These are phyloP conservation scores for Skeletonema marinoi DNA, from an alignment of 108 stramenopile species.

Conservation along the genomic window DNA sequence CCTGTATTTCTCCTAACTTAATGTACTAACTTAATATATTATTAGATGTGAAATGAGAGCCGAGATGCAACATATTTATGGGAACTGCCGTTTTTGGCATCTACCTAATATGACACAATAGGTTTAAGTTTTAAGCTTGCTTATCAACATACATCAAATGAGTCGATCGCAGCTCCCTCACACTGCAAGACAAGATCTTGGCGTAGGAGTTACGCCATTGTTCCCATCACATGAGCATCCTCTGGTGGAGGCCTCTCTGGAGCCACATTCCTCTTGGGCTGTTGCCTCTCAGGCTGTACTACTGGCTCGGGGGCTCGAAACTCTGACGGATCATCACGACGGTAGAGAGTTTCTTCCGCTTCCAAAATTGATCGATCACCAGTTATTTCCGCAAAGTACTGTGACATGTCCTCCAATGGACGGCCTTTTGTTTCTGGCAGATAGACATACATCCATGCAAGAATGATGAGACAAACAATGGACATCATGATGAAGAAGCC, in stretches of 20 bases:
- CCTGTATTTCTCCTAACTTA: no score
- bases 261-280: slow-evolving; percentile 7
- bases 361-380: slow-evolving; percentile 72
- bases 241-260: slow-evolving; percentile 31
- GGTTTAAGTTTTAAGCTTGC: no score
- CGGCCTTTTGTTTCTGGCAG: slow-evolving; percentile 87
- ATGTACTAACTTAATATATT: no score
- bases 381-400: slow-evolving; percentile 87
- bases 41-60: no score
- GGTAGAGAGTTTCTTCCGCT: slow-evolving; percentile 54
- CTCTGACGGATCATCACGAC: slow-evolving; percentile 3
- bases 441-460: slow-evolving; percentile 63
- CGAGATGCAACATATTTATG: no score
- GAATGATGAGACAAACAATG: slow-evolving; percentile 52
- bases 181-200: not conserved
- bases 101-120: no score
- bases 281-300: not conserved
- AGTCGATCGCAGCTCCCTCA: no score
- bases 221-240: slow-evolving; percentile 48
- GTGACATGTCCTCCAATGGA: slow-evolving; percentile 84
- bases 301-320: not conserved
- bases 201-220: slow-evolving; percentile 31
- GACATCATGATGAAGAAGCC: slow-evolving; percentile 77
- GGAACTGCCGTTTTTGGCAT: no score
- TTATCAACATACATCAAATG: no score